Evolutionary conservation across 2,329 filamentous ascomycete species (phyloP).

Genomic region (Aspergillus quadrilineatus): DNA sequence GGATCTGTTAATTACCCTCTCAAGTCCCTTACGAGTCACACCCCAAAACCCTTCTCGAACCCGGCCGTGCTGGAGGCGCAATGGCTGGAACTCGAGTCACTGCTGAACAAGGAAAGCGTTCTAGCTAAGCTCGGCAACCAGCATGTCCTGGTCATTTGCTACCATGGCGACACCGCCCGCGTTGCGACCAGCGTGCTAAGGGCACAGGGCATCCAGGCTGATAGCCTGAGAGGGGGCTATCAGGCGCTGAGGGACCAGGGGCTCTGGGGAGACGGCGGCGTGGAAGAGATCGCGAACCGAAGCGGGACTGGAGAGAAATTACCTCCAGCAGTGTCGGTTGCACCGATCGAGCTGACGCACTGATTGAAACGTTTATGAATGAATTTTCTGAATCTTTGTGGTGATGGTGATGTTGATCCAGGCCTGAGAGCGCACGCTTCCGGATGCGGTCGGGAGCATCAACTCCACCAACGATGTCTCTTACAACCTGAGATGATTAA

Average conservation of each 20-base stretch:
- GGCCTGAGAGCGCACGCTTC: not conserved
- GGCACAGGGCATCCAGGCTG: constrained; percentile 50
- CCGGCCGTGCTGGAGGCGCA: constrained; percentile 44
- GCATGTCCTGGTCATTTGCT: constrained; percentile 52
- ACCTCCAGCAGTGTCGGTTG: not conserved
- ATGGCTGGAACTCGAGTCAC: constrained; percentile 50
- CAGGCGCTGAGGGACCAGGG: constrained; percentile 29
- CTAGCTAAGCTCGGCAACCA: constrained; percentile 28
- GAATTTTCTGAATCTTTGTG: not conserved
- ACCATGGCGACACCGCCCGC: constrained; percentile 55
- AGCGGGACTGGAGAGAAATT: not conserved
- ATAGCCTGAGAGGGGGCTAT: constrained; percentile 49
- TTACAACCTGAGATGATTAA: too few species aligned
- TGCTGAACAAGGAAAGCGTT: constrained; percentile 36
- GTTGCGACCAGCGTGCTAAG: constrained; percentile 56
- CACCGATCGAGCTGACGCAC: constrained; percentile 9
- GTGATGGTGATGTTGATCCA: not conserved
- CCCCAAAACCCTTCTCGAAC: constrained; percentile 50
- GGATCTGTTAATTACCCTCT: constrained; percentile 49
- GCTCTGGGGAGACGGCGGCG: constrained; percentile 23
- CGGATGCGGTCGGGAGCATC: too few species aligned
- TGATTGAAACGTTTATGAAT: not conserved
- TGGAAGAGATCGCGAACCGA: constrained; percentile 2
- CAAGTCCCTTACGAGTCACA: constrained; percentile 32
- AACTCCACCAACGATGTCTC: too few species aligned